A percentile compares a stretch with the other conserved stretches of the same genome.
These are phyloP conservation scores for Tuber aestivum DNA, from an alignment of 495 filamentous ascomycete species.

Conservation along the genomic window DNA sequence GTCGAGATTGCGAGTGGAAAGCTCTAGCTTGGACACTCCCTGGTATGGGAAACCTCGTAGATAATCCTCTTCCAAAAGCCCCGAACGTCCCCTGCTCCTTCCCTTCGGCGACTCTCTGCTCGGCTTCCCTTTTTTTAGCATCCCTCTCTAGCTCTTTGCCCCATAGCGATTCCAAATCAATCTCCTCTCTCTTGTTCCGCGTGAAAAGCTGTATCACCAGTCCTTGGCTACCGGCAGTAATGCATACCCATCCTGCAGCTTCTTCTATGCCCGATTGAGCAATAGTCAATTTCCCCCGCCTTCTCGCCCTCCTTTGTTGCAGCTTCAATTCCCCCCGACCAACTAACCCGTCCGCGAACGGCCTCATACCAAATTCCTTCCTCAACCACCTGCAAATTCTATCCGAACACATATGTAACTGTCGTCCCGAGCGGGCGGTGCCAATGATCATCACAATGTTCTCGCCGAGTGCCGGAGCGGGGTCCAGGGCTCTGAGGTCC, in stretches of 20 bases:
- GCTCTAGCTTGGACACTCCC: conserved; percentile 13
- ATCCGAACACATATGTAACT: conserved; percentile 87
- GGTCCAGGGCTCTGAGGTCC: conserved; percentile 77
- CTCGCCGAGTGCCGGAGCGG: conserved; percentile 76
- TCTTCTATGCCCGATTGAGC: conserved; percentile 50
- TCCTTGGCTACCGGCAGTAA: conserved; percentile 64
- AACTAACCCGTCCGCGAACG: conserved; percentile 78
- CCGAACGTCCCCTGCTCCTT: conserved; percentile 21
- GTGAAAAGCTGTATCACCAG: conserved; percentile 90
- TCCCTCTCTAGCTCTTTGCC: conserved; percentile 49
- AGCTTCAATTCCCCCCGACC: conserved; percentile 87
- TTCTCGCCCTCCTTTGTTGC: conserved; percentile 72
- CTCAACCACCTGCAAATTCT: conserved; percentile 81
- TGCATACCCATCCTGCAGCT: conserved; percentile 92
- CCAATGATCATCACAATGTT: conserved; percentile 88
- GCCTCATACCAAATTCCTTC: conserved; percentile 59
- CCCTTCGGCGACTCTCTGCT: conserved; percentile 31
- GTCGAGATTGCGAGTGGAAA: conserved; percentile 14
- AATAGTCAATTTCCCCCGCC: conserved; percentile 67
- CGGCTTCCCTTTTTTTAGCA: conserved; percentile 43
- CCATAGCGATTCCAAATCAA: conserved; percentile 83
- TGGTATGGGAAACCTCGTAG: neutral
- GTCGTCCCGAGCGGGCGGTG: conserved; percentile 87
- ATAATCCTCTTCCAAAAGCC: conserved; percentile 21
- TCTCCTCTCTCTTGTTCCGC: conserved; percentile 71